These are phyloP conservation scores for Tillandsia leiboldiana DNA, from an alignment of 176 grass and related monocot species.

Conservation along the genomic window DNA sequence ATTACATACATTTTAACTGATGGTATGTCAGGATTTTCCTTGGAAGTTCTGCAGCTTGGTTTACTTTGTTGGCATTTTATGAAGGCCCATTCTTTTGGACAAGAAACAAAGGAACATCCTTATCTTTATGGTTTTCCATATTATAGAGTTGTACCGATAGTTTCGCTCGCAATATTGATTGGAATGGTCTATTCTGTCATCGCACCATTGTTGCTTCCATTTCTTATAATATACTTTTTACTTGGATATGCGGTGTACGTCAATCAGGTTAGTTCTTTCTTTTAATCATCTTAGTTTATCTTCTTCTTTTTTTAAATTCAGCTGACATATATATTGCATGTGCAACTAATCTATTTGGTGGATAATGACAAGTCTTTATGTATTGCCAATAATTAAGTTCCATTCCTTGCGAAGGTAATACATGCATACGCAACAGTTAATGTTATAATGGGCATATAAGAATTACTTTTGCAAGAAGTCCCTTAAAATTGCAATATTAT, in stretches of 20 bases:
- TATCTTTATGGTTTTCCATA: constrained; percentile 77
- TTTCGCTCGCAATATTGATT: constrained; percentile 73
- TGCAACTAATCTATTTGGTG: no score
- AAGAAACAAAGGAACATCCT: constrained; percentile 27
- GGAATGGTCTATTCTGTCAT: constrained; percentile 76
- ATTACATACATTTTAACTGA: constrained; percentile 92
- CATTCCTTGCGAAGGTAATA: neutral
- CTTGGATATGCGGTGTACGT: constrained; percentile 75
- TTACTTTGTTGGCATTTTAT: constrained; percentile 60
- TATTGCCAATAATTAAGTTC: no score
- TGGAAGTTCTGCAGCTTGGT: constrained; percentile 77
- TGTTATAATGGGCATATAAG: neutral
- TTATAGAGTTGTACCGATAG: constrained; percentile 64
- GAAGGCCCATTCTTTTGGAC: constrained; percentile 27
- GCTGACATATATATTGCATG: neutral
- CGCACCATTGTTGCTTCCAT: constrained; percentile 70
- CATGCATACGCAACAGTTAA: neutral
- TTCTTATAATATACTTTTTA: constrained; percentile 75
- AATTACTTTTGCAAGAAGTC: neutral
- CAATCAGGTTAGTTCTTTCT: constrained; percentile 53
- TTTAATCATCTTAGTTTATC: neutral
- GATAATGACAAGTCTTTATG: no score
- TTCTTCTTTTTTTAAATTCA: neutral
- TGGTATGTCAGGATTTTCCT: constrained; percentile 83
- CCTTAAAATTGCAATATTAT: neutral